Evolutionary conservation across 345 rosid species (phyloP), one percentile per base, ranked within the genome.

Genomic region (Dipteronia dyeriana): DNA sequence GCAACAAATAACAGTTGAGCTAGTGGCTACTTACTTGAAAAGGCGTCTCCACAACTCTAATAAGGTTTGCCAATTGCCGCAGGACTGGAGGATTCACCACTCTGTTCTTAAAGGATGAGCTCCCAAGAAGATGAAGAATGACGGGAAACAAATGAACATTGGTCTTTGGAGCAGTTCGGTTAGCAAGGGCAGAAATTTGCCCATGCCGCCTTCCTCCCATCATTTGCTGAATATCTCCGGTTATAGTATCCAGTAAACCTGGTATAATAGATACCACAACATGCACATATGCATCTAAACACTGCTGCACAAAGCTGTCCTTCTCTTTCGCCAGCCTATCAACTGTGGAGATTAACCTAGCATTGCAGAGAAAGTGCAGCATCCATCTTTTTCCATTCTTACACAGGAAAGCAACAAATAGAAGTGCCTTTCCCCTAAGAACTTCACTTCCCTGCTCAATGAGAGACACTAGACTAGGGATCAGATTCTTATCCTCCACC

Each of bases 261-360:
- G 98, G 98, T 39, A 93, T 79, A 13, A 86, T 84, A 51, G 97
- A 90, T 79, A 89, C 85, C 70, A 94, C 89, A n/a, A 85, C 83
- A 76, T 79, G 88, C 72, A 87, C 87, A 78, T 91, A 94, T 78
- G 96, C 88, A 85, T 87, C 87, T 79, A 96, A 78, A 78, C 97
- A 91, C 75, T 86, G 91, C 76, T 86, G 92, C 82, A 96, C 79
- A 68, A 87, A 94, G 85, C 62, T 81, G 82, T 96, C 97, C 81
- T 92, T 96, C 79, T 94, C 98, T 87, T 96, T 96, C 61, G 93
- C 87, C 80, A 94, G 74, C 78, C 98, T 92, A 80, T 96, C 98
- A 76, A 92, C 90, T 20, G 90, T 87, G 75, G 94, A 89, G 63
- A 96, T 89, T 80, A 94, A 87, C 82, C 87, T 94, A 56, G 90